A percentile compares a stretch with the other conserved stretches of the same genome.
Evolutionary conservation across 768 basidiomycete species (phyloP).

Genomic region (Mycena vitilis): DNA sequence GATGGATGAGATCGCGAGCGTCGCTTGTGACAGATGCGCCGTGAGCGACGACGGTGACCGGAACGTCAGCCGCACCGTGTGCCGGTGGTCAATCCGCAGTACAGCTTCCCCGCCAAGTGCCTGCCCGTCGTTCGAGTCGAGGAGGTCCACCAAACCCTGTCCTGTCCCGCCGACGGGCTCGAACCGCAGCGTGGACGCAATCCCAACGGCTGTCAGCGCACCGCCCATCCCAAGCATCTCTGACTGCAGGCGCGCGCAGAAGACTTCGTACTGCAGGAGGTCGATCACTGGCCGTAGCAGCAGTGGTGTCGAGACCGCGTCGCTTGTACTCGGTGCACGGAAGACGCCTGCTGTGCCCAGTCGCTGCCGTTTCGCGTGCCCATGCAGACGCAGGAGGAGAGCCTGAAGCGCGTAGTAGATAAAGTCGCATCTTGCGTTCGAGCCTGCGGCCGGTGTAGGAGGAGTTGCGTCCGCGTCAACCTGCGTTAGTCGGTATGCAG

Average conservation of each 20-base stretch:
- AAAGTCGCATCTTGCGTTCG: conserved; percentile 66
- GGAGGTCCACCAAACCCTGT: conserved; percentile 62
- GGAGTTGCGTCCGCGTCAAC: conserved; percentile 45
- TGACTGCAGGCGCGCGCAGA: conserved; percentile 69
- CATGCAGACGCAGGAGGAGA: conserved; percentile 73
- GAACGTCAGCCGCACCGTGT: conserved; percentile 81
- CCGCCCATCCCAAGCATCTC: conserved; percentile 65
- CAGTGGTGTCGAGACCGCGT: conserved; percentile 49
- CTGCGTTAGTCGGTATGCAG: conserved; percentile 37
- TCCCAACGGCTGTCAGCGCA: conserved; percentile 64
- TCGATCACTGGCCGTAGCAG: conserved; percentile 83
- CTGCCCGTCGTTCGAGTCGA: conserved; percentile 49
- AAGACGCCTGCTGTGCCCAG: conserved; percentile 45
- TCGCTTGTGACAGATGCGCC: conserved; percentile 87
- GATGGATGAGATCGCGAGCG: conserved; percentile 76
- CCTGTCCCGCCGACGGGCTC: conserved; percentile 78
- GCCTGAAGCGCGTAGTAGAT: conserved; percentile 74
- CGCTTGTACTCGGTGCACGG: conserved; percentile 32
- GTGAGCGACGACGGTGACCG: conserved; percentile 78
- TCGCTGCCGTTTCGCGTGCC: conserved; percentile 55
- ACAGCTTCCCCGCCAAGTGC: conserved; percentile 78
- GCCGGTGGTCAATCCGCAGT: conserved; percentile 75
- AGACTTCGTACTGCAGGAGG: conserved; percentile 81
- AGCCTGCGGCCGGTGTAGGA: conserved; percentile 29
- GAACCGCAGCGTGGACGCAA: conserved; percentile 68